Percentiles rank a stretch among this genome's conserved stretches.
Conservation (phyloP, 768 basidiomycete species). For the Lentinula boryana region DNA sequence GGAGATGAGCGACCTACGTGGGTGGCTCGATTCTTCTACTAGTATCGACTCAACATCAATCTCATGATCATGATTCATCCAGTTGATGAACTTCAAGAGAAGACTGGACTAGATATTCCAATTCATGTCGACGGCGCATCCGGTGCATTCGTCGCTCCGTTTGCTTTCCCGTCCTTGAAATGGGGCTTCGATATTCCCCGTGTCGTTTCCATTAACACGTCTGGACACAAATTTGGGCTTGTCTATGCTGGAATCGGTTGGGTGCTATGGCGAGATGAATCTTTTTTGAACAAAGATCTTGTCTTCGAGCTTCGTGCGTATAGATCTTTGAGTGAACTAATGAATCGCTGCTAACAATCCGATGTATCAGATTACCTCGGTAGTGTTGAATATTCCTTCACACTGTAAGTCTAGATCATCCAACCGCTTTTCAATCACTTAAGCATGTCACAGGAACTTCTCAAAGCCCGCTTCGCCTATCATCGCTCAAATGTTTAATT, state of each 20-base stretch:
- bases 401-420: constrained; percentile 26
- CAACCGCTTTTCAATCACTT: background rate
- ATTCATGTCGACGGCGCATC: constrained; percentile 68
- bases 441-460: constrained; percentile 33
- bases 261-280: constrained; percentile 56
- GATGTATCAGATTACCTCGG: constrained; percentile 39
- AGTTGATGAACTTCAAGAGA: constrained; percentile 49
- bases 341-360: background rate
- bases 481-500: constrained; percentile 55
- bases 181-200: constrained; percentile 57
- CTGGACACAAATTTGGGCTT: constrained; percentile 55
- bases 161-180: constrained; percentile 47
- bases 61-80: background rate
- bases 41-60: background rate
- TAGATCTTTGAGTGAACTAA: constrained; percentile 7
- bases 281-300: constrained; percentile 52
- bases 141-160: constrained; percentile 60
- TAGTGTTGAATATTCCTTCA: constrained; percentile 57
- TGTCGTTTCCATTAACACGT: constrained; percentile 48
- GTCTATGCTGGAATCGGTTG: constrained; percentile 52
- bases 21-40: background rate
- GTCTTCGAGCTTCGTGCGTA: constrained; percentile 58
- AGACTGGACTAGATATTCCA: constrained; percentile 52
- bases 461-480: constrained; percentile 54
- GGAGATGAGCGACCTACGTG: constrained; percentile 35